Base-by-base conservation (phyloP, 2,329 filamentous ascomycete species). In the Trichoderma aggressivum region DNA sequence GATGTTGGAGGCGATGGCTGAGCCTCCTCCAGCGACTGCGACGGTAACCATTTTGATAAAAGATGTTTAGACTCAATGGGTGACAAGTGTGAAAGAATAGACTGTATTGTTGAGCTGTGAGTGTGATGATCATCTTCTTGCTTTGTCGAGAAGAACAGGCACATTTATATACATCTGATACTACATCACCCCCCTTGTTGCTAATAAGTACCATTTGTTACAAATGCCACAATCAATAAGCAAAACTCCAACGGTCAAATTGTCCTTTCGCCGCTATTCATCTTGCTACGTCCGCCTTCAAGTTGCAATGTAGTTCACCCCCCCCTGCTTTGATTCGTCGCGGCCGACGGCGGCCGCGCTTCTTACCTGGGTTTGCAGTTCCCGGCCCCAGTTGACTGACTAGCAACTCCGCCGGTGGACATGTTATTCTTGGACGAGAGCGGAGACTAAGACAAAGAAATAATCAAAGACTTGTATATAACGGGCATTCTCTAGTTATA, bases 41-140 rank as follows among this genome's bases (percentile, higher is more conserved):
- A 68, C 70, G 1, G 70, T 71, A 16, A 71, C 70, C 63, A 71
- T 71, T 66, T 60, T 71, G 63, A 43, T 24, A 24, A 26, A 39
- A 30, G 64, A 3, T 28, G 18, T 2, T 59, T 21, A 10, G 12
- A 12, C n/a, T 56, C 26, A 16, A 7, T 24, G 7, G 7, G 3
- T n/a, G 5, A 53, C 1, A 39, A 21, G 3, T 7, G 32, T 11
- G 18, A 7, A 28, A 16, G 18, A 34, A 12, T 10, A 3, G 14
- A 18, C 24, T 59, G 5, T 26, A 30, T n/a, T 47, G 50, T 34
- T 32, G n/a, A 24, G 6, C 18, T 47, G 12, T 24, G 55, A 21
- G 18, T 18, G 26, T 58, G 24, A 65, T 32, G 53, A 32, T 18
- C 32, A 8, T 59, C 8, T 47, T 50, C 2, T 18, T 24, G 5